Evolutionary conservation across 2,329 filamentous ascomycete genomes (phyloP), one percentile per base, ranked within the genome.

Genomic region (Colletotrichum aenigma): DNA sequence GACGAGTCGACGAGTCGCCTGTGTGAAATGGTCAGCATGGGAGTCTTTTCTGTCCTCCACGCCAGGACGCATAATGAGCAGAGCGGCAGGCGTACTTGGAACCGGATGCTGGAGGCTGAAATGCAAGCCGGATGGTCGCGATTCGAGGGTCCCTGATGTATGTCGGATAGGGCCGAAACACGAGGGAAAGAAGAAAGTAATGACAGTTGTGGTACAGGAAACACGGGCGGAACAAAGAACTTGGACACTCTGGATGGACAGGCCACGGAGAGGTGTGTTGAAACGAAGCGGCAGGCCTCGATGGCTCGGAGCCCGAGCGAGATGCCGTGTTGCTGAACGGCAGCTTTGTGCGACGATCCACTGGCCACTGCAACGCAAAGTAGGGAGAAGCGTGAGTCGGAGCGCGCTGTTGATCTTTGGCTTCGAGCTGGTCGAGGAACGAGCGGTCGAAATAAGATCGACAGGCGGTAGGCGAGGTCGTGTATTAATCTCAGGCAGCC

Each of bases 401-500:
- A 72, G 38, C 15, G 32, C 24, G 56, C 28, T 18, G 55, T 36
- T 9, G 30, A 34, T 21, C 43, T 61, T 64, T 30, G 55, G 21
- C 28, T 56, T 36, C 28, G 21, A 65, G 21, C 36, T 32, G 4
- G 21, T 62, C 30, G 52, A 66, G 30, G 16, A 67, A 38, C 43
- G 36, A 21, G 38, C 21, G n/a, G 34, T 67, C 10, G 52, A 34
- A 32, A 32, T 26, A 60, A 30, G 28, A 30, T 16, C 34, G 52
- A 32, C 32, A 48, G 58, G 55, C 26, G 30, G 65, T 34, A 70
- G 67, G 65, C 43, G 43, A 71, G 43, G 58, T 32, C 62, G 58
- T 65, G 68, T 76, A 75, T 76, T 66, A 71, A 75, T 76, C 43
- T 71, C 52, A 38, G n/a, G 66, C 64, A 68, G 64, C 58, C 67